These are phyloP conservation scores for Rugonectria rugulosa DNA, from an alignment of 2,329 filamentous ascomycete species.

Conservation along the genomic window DNA sequence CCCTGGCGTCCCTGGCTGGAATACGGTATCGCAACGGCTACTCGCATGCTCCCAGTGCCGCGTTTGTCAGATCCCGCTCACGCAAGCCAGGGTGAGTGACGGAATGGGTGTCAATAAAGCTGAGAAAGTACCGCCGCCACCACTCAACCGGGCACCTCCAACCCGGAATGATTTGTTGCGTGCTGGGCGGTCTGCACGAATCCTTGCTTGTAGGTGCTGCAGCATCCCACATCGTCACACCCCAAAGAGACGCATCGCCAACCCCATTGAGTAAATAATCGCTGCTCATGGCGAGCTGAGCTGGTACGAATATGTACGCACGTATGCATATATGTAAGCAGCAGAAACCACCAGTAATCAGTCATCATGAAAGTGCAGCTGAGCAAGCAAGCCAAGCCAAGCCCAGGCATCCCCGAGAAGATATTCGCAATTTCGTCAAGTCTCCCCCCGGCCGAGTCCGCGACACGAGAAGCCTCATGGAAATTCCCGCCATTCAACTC, in stretches of 20 bases:
- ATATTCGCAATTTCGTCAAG: slow-evolving; percentile 16
- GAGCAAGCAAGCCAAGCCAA: neutral
- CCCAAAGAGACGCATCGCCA: neutral
- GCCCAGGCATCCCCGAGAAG: neutral
- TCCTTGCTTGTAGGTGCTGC: slow-evolving; percentile 7
- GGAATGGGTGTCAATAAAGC: neutral
- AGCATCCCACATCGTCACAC: slow-evolving; percentile 16
- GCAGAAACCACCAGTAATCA: neutral
- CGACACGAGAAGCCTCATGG: slow-evolving; percentile 12
- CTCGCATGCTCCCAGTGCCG: neutral
- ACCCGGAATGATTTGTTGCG: neutral
- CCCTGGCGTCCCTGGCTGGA: too few species aligned
- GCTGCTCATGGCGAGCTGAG: neutral
- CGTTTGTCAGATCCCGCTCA: neutral
- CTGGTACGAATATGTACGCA: too few species aligned
- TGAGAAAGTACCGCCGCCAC: slow-evolving; percentile 1
- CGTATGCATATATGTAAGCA: too few species aligned
- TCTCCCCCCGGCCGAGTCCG: neutral
- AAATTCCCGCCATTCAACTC: slow-evolving; percentile 3
- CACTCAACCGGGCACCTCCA: slow-evolving; percentile 3
- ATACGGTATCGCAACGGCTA: neutral
- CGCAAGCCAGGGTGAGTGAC: neutral
- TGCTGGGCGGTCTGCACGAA: slow-evolving; percentile 6
- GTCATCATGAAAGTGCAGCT: too few species aligned
- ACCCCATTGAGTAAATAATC: neutral